Conservation (phyloP, 306 rosid species). For the Citrullus mucosospermus region DNA sequence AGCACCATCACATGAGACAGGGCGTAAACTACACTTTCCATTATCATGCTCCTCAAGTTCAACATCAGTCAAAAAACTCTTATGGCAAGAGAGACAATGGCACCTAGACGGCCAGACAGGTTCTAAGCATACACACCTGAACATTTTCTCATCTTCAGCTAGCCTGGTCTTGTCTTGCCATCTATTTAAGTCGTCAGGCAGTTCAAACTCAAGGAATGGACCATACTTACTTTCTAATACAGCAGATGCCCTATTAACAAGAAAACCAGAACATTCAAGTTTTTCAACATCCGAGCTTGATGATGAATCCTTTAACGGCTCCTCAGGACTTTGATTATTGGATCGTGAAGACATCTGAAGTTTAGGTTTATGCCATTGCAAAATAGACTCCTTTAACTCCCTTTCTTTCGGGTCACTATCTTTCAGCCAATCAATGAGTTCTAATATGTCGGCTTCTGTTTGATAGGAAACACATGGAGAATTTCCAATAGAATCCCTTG, state of each 20-base stretch:
- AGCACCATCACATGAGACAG: conserved; percentile 28
- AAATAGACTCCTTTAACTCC: conserved; percentile 70
- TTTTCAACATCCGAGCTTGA: conserved; percentile 25
- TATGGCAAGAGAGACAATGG: conserved; percentile 86
- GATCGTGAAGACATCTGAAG: conserved; percentile 30
- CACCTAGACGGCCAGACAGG: conserved; percentile 65
- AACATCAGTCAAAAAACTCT: conserved; percentile 39
- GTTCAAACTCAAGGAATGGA: conserved; percentile 44
- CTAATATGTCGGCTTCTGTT: conserved; percentile 56
- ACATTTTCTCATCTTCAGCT: conserved; percentile 49
- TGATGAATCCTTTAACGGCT: conserved; percentile 22
- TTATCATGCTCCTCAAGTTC: conserved; percentile 73
- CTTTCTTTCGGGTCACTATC: conserved; percentile 56
- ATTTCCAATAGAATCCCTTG: conserved; percentile 18
- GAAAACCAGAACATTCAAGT: conserved; percentile 25
- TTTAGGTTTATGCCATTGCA: conserved; percentile 54
- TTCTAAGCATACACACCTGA: conserved; percentile 83
- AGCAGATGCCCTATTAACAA: conserved; percentile 55
- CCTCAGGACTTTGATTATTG: conserved; percentile 29
- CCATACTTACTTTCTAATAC: conserved; percentile 65
- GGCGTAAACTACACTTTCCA: conserved; percentile 49
- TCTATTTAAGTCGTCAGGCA: conserved; percentile 36
- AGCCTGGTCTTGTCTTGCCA: conserved; percentile 32
- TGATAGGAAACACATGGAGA: conserved; percentile 63
- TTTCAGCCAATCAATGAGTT: conserved; percentile 59